phyloP scores from a whole-genome alignment of 108 stramenopile genomes.

The Stephanodiscus minutulus region DNA sequence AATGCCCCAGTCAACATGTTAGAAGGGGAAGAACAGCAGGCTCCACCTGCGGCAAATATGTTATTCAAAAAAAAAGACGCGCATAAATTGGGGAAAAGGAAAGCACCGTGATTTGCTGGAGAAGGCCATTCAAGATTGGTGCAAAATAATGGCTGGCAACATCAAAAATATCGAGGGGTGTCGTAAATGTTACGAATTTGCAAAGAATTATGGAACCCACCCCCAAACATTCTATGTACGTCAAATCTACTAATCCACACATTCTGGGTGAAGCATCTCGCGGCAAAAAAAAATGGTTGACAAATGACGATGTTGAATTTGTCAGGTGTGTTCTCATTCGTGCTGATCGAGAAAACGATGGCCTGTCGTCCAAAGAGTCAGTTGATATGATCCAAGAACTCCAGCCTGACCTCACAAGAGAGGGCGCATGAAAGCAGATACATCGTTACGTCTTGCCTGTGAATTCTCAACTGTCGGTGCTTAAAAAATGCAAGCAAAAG shows the following conservation, averaged over 20 bases:
- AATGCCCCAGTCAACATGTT: no score
- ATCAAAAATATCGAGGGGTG: no score
- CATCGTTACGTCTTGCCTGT: background rate
- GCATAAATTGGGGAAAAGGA: background rate
- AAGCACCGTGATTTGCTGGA: background rate
- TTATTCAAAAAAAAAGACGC: background rate
- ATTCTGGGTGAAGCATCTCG: no score
- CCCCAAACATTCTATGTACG: no score
- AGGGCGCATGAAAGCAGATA: background rate
- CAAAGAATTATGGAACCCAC: no score
- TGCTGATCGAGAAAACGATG: slow-evolving; percentile 8
- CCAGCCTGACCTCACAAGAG: background rate
- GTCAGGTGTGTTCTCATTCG: background rate
- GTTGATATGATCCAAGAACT: background rate
- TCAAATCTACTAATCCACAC: no score
- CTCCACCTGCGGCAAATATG: no score
- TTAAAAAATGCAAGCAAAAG: slow-evolving; percentile 3
- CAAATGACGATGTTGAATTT: background rate
- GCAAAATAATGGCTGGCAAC: no score
- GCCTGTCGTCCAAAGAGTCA: slow-evolving; percentile 7
- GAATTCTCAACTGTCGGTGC: background rate
- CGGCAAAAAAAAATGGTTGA: background rate
- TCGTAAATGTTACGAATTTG: no score
- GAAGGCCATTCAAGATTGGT: background rate
- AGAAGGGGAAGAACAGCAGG: no score